phyloP scores from a whole-genome alignment of 345 rosid species.

The Leavenworthia alabamica region DNA sequence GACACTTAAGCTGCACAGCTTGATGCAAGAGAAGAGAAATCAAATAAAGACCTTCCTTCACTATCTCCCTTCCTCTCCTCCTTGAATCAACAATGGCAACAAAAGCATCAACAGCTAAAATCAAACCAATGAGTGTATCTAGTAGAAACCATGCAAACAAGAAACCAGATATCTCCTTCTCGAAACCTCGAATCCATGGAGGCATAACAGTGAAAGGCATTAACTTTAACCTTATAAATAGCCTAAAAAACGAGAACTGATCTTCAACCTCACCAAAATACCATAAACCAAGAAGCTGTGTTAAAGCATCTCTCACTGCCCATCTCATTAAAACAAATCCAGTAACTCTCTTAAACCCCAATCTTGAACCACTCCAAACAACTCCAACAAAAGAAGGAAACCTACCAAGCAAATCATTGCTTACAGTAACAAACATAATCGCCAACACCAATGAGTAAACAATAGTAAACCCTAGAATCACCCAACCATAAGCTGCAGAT shows the following conservation, averaged over 20 bases:
- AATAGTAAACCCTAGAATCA: constrained; percentile 75
- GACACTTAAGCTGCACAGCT: constrained; percentile 71
- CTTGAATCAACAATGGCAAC: constrained; percentile 78
- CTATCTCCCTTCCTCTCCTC: constrained; percentile 77
- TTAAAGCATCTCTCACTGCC: constrained; percentile 87
- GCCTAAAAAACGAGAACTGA: constrained; percentile 77
- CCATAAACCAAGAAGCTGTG: constrained; percentile 84
- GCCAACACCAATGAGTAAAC: constrained; percentile 78
- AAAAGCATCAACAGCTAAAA: constrained; percentile 79
- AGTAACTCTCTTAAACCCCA: constrained; percentile 72
- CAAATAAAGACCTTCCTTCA: constrained; percentile 80
- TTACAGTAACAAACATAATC: constrained; percentile 58
- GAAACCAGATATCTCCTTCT: constrained; percentile 81
- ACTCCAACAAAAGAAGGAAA: constrained; percentile 45
- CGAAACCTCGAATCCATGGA: constrained; percentile 76
- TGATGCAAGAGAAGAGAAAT: constrained; percentile 60
- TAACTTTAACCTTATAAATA: constrained; percentile 78
- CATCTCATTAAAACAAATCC: constrained; percentile 82
- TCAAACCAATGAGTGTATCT: constrained; percentile 58
- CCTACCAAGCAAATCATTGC: constrained; percentile 60
- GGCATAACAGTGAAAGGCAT: constrained; percentile 84
- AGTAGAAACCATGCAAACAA: constrained; percentile 73
- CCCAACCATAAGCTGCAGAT: constrained; percentile 91
- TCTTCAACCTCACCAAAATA: constrained; percentile 83
- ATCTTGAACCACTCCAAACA: constrained; percentile 66